Percentiles rank a stretch among this genome's conserved stretches.
phyloP scores from a whole-genome alignment of 2,329 filamentous ascomycete species.

The Alternaria atra region DNA sequence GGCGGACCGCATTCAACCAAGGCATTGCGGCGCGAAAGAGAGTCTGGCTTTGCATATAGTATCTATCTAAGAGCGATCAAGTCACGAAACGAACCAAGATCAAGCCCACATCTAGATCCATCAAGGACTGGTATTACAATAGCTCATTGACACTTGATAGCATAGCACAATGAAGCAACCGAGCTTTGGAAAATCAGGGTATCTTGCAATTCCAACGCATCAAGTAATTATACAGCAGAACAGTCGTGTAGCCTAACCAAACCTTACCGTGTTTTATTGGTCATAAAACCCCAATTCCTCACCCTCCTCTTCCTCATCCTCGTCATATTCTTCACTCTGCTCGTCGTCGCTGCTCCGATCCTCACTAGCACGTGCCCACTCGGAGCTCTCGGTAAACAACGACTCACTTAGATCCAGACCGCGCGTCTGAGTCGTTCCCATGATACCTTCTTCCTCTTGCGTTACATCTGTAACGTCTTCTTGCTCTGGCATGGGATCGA shows the following conservation, averaged over 20 bases:
- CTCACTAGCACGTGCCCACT: constrained; percentile 49
- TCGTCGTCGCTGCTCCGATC: constrained; percentile 34
- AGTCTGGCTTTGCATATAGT: constrained; percentile 1
- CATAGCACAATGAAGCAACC: not conserved
- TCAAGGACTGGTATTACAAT: not conserved
- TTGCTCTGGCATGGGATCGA: constrained; percentile 47
- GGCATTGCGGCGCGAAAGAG: not conserved
- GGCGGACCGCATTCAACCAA: not conserved
- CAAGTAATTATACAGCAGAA: not conserved
- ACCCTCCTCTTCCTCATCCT: constrained; percentile 50
- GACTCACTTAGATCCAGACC: constrained; percentile 41
- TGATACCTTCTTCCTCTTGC: constrained; percentile 6
- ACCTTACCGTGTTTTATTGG: constrained; percentile 16
- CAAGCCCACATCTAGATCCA: not conserved
- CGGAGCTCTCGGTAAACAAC: constrained; percentile 44
- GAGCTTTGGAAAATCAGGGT: constrained; percentile 10
- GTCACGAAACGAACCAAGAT: constrained; percentile 1
- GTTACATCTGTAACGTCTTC: constrained; percentile 18
- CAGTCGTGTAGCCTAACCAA: not conserved
- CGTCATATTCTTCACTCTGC: constrained; percentile 50
- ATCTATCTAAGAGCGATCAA: constrained; percentile 1
- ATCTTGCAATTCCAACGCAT: constrained; percentile 15
- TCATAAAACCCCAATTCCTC: constrained; percentile 39
- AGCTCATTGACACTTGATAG: constrained; percentile 2
- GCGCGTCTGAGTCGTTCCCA: constrained; percentile 30